Conservation (phyloP, 768 basidiomycete species). For the Imleria badia region DNA sequence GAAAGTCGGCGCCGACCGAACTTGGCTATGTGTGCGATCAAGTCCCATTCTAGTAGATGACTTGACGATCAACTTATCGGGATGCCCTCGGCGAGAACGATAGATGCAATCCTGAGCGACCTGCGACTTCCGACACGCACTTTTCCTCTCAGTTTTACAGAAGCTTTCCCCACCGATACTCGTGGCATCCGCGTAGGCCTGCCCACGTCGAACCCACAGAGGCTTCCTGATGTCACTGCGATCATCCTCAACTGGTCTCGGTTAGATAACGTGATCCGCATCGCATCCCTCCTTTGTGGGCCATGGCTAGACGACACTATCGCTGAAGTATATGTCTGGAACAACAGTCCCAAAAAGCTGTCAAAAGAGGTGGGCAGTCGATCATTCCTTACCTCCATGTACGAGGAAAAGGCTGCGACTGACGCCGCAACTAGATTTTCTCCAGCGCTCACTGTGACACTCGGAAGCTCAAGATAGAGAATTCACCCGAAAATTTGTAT, state of each 20-base stretch:
- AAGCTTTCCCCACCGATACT: not conserved
- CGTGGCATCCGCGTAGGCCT: conserved; percentile 15
- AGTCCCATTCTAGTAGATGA: not conserved
- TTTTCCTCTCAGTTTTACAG: conserved; percentile 20
- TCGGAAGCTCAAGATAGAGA: conserved; percentile 50
- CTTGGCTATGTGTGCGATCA: not conserved
- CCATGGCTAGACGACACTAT: conserved; percentile 45
- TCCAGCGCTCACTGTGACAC: conserved; percentile 40
- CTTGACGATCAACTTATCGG: not conserved
- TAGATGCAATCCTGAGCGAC: conserved; percentile 11
- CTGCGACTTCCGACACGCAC: conserved; percentile 14
- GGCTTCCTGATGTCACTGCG: conserved; percentile 48
- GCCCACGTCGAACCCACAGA: not conserved
- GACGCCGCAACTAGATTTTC: conserved; percentile 39
- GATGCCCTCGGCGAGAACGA: conserved; percentile 7
- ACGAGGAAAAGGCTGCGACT: not conserved
- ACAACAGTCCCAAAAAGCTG: conserved; percentile 52
- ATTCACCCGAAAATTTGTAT: conserved; percentile 55
- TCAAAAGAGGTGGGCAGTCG: conserved; percentile 39
- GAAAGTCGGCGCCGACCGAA: not conserved
- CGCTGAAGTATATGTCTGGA: conserved; percentile 57
- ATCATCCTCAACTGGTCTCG: conserved; percentile 70
- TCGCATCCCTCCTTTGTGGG: conserved; percentile 52
- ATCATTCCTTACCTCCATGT: not conserved
- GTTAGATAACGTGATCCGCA: conserved; percentile 57